These are phyloP conservation scores for Phycomyces nitens DNA, from an alignment of 192 early-diverging fungal species.

Conservation along the genomic window DNA sequence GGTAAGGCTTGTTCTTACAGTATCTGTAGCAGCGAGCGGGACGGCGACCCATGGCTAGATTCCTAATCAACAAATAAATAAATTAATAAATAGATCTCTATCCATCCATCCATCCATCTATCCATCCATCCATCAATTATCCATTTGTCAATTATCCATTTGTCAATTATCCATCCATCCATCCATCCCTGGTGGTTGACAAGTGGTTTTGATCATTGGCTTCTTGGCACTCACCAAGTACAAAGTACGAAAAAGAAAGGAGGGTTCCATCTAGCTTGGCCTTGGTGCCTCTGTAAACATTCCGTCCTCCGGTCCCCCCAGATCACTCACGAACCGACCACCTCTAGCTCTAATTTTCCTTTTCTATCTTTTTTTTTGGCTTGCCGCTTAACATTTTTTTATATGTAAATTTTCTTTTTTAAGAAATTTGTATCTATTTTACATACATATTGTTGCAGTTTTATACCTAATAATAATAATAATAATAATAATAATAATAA, in stretches of 20 bases:
- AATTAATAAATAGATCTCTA: neutral
- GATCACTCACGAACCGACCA: no score
- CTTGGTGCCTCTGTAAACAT: neutral
- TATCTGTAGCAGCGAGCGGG: constrained; percentile 98
- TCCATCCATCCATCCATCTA: neutral
- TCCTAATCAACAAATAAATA: neutral
- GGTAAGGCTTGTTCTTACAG: constrained; percentile 99
- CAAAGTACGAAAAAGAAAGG: constrained; percentile 5
- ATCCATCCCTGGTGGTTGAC: neutral
- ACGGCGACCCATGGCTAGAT: constrained; percentile 87
- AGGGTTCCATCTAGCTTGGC: neutral
- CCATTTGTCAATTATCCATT: no score
- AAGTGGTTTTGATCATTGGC: neutral
- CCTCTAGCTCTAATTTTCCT: no score
- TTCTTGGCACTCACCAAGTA: neutral
- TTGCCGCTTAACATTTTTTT: no score
- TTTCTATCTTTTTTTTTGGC: no score
- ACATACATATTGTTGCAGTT: no score
- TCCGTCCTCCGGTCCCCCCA: neutral
- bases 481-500: no score
- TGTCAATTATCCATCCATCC: neutral
- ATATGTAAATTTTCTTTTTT: no score
- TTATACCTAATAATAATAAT: no score
- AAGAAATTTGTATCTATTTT: no score
- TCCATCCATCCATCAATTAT: no score